Evolutionary conservation across 1,284 basidiomycete genomes (phyloP).

Genomic region (Ceratobasidium sp.): DNA sequence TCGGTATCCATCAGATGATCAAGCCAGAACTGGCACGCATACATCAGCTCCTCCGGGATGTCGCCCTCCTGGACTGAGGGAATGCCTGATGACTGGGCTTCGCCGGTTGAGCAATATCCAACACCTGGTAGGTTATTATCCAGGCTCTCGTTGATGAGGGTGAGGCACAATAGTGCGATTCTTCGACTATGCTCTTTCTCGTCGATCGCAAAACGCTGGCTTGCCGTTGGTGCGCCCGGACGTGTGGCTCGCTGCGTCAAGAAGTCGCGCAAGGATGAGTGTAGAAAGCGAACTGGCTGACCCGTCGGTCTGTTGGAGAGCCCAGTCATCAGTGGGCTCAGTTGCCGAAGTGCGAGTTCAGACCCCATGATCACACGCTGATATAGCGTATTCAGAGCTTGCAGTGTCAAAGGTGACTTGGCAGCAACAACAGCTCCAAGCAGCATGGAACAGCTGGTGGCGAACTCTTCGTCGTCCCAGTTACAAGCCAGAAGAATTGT

Average conservation of each 20-base stretch:
- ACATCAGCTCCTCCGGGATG: background rate
- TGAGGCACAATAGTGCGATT: background rate
- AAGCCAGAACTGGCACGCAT: slow-evolving; percentile 13
- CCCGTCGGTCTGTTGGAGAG: background rate
- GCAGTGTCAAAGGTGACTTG: background rate
- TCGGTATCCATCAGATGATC: background rate
- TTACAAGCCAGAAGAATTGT: slow-evolving; percentile 42
- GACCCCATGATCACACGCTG: background rate
- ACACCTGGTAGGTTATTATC: background rate
- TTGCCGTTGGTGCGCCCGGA: background rate
- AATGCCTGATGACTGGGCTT: background rate
- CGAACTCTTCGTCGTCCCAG: slow-evolving; percentile 40
- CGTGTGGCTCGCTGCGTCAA: background rate
- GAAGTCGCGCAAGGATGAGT: slow-evolving; percentile 9
- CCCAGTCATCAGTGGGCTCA: slow-evolving; percentile 11
- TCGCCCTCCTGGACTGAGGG: background rate
- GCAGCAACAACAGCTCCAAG: background rate
- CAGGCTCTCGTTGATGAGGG: background rate
- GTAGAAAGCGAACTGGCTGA: background rate
- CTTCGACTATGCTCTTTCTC: slow-evolving; percentile 1
- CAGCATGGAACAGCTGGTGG: background rate
- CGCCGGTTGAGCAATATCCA: background rate
- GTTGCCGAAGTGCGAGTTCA: background rate
- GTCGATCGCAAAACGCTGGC: background rate
- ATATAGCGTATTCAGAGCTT: background rate